A percentile compares a stretch with the other conserved stretches of the same genome.
These are phyloP conservation scores for Magnolia kwangsiensis DNA, from an alignment of 164 flowering plant genomes.

Conservation along the genomic window DNA sequence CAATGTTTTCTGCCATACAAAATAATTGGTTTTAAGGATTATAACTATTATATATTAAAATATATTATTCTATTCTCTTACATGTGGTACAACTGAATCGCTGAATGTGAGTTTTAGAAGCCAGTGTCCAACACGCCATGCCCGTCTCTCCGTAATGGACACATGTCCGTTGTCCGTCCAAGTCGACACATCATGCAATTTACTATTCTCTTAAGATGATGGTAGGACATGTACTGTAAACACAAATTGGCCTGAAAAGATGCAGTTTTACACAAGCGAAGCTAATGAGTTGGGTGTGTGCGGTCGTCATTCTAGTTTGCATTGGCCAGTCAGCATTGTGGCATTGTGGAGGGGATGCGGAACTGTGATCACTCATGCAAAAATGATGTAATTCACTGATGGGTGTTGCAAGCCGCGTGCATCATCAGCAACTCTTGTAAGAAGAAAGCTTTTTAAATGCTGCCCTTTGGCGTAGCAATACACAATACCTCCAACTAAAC, in stretches of 20 bases:
- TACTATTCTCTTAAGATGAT: not conserved
- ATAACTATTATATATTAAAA: too few relatives aligned
- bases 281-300: not conserved
- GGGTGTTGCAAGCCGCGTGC: slow-evolving; percentile 9
- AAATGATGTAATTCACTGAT: slow-evolving; percentile 8
- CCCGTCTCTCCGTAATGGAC: too few relatives aligned
- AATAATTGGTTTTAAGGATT: too few relatives aligned
- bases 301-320: not conserved
- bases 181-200: too few relatives aligned
- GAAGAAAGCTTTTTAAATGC: not conserved
- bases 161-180: too few relatives aligned
- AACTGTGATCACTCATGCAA: slow-evolving; percentile 7
- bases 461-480: not conserved
- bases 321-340: not conserved
- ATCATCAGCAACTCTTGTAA: slow-evolving; percentile 11
- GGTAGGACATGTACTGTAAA: not conserved
- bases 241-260: not conserved
- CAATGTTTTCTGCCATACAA: too few relatives aligned
- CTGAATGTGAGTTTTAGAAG: too few relatives aligned
- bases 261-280: not conserved
- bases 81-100: too few relatives aligned
- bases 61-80: too few relatives aligned
- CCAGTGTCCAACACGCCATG: too few relatives aligned
- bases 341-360: not conserved
- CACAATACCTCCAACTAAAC: not conserved